These are phyloP conservation scores for Trichophyton schoenleinii DNA, from an alignment of 2,329 filamentous ascomycete species.

Conservation along the genomic window DNA sequence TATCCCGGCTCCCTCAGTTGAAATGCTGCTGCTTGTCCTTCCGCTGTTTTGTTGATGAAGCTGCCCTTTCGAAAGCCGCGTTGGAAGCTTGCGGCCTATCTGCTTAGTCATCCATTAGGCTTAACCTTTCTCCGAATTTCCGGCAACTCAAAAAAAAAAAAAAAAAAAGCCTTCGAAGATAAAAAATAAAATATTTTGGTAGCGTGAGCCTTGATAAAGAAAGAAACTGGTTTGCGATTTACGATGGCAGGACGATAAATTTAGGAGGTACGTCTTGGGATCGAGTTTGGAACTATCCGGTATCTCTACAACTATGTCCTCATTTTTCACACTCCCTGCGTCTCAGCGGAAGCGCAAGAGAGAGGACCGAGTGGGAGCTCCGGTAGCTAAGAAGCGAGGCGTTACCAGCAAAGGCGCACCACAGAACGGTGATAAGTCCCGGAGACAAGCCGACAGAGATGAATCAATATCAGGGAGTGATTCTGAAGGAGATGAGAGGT, in stretches of 20 bases:
- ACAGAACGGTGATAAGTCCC: slow-evolving; percentile 27
- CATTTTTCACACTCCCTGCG: slow-evolving; percentile 84
- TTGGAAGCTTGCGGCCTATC: slow-evolving; percentile 32
- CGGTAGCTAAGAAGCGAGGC: slow-evolving; percentile 35
- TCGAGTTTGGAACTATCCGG: neutral
- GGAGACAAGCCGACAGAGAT: slow-evolving; percentile 38
- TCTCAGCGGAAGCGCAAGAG: slow-evolving; percentile 87
- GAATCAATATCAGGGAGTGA: slow-evolving; percentile 85
- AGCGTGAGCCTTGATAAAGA: slow-evolving; percentile 1
- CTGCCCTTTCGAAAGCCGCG: slow-evolving; percentile 17
- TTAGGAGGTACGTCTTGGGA: neutral
- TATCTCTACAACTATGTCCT: slow-evolving; percentile 56
- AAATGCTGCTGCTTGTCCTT: neutral
- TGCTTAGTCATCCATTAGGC: slow-evolving; percentile 13
- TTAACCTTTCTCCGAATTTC: slow-evolving; percentile 19
- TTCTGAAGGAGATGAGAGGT: slow-evolving; percentile 51
- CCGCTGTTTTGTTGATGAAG: neutral
- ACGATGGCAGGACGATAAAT: neutral
- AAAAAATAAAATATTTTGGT: slow-evolving; percentile 8
- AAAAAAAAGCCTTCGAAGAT: neutral
- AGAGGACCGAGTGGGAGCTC: slow-evolving; percentile 33
- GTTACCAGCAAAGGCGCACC: slow-evolving; percentile 25
- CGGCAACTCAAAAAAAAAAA: slow-evolving; percentile 8
- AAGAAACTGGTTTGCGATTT: neutral
- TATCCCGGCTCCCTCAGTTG: neutral